Base-by-base conservation (phyloP, 2,329 filamentous ascomycete species). In the Clonostachys sp. region DNA sequence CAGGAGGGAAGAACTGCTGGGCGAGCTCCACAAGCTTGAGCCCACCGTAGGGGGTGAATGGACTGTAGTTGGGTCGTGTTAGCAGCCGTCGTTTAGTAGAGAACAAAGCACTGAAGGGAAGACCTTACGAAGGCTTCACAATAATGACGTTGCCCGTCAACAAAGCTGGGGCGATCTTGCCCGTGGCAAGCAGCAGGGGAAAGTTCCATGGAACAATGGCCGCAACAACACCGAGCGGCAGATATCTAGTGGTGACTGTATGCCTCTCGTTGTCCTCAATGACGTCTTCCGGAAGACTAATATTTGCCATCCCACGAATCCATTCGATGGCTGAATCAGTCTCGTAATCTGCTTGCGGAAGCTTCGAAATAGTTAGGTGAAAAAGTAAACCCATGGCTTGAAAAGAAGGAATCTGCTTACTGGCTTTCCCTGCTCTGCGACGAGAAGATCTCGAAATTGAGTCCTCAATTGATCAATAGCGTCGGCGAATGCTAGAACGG, bases 1-100 rank as follows among this genome's bases (percentile, higher is more conserved):
- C 81, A 2, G 77, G 74, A 3, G 80, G 80, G 47, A 34, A 64
- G 62, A 83, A 67, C 18, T 72, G 59, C 48, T 77, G 71, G 0
- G 72, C 78, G 3, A 86, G 59, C 60, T 86, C 80, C 12, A 71
- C 75, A n/a, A 83, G 57, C 61, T 86, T 86, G 38, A 87, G 65
- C 5, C 67, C 66, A 3, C 70, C 72, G 61, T 82, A 83, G 0
- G 80, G 79, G 0, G 80, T 80, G 58, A 75, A 81, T 0, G 76
- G 76, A 30, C 24, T 30, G 24, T 30, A 9, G 24, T 30, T 10
- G 24, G 24, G 24, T 9, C 24, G 3, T 10, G 24, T 30, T 10
- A 30, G 24, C 9, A 30, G 24, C 24, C 24, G 9, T 30, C 8
- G 8, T 10, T 30, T 30, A 1, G 9, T 10, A 30, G 24, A 30